Percentiles rank a stretch among this genome's conserved stretches.
These are phyloP conservation scores for Amylostereum chailletii DNA, from an alignment of 1,284 basidiomycete genomes.

Conservation along the genomic window DNA sequence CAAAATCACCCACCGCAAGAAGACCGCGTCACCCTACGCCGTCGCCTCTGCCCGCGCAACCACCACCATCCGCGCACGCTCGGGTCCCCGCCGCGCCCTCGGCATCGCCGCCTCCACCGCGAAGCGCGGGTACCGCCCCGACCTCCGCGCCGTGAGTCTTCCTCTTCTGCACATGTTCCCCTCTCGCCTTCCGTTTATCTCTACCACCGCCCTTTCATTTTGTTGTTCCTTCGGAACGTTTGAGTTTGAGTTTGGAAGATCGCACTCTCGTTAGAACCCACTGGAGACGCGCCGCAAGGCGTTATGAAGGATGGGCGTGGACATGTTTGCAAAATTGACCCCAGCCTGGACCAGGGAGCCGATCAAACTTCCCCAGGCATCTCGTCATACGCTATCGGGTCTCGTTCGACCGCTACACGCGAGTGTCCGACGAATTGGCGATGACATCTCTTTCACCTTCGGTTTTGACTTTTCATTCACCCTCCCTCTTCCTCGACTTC, in stretches of 20 bases:
- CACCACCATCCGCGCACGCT: conserved; percentile 57
- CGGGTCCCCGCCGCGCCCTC: conserved; percentile 67
- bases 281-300: conserved; percentile 36
- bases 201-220: not conserved
- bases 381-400: conserved; percentile 68
- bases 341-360: conserved; percentile 30
- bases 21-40: conserved; percentile 47
- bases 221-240: not conserved
- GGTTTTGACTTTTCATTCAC: conserved; percentile 8
- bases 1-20: conserved; percentile 63
- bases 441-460: conserved; percentile 33
- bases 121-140: conserved; percentile 74
- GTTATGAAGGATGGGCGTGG: conserved; percentile 77
- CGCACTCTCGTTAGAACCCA: conserved; percentile 54
- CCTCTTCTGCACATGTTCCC: conserved; percentile 3
- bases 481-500: conserved; percentile 12
- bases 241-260: too few relatives aligned
- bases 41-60: conserved; percentile 42
- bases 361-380: conserved; percentile 55
- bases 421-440: conserved; percentile 65
- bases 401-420: conserved; percentile 51
- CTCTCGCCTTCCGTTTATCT: too few relatives aligned
- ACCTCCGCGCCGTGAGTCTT: conserved; percentile 73
- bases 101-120: conserved; percentile 63
- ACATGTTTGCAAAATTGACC: conserved; percentile 73